Conservation (phyloP, 176 grass and related monocot species). For the Aegilops speltoides region DNA sequence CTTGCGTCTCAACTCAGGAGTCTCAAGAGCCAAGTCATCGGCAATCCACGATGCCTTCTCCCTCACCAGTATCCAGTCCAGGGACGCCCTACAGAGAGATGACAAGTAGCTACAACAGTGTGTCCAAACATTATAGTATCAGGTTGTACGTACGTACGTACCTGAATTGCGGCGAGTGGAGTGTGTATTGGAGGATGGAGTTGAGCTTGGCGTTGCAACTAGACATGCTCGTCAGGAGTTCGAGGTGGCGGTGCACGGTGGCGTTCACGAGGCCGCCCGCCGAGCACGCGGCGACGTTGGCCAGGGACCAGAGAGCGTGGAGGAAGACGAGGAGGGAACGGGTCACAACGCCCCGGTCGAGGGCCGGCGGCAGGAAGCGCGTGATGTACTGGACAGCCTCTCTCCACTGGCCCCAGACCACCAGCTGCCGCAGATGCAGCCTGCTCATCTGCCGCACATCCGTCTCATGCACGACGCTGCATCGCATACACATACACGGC, state of each 20-base stretch:
- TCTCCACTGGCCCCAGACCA: neutral
- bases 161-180: neutral
- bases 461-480: neutral
- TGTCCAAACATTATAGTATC: neutral
- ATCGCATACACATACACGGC: neutral
- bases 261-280: neutral
- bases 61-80: neutral
- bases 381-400: neutral
- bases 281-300: neutral
- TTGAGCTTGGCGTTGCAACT: neutral
- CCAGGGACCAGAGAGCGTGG: neutral
- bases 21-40: neutral
- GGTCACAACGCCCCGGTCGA: neutral
- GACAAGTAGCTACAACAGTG: no score
- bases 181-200: neutral
- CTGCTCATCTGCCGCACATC: neutral
- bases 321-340: neutral
- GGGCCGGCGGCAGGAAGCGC: neutral
- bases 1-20: neutral
- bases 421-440: neutral
- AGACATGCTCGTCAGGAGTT: neutral
- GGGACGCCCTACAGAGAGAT: neutral
- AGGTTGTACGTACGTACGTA: neutral
- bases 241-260: neutral
- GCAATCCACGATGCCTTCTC: neutral